A percentile compares a stretch with the other conserved stretches of the same genome.
Conservation (phyloP, 257 asterid genomes). For the Linaria vulgaris region DNA sequence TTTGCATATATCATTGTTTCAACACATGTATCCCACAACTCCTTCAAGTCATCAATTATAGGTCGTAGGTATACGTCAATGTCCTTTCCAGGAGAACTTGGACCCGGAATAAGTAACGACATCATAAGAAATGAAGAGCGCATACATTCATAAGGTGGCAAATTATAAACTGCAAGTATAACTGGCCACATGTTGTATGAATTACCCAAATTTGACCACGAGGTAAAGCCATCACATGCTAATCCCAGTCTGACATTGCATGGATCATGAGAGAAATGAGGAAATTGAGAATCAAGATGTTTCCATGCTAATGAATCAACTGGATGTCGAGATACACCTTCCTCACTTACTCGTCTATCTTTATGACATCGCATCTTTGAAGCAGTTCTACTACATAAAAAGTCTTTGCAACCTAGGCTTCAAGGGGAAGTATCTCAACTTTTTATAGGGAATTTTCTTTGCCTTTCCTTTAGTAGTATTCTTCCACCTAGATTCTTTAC, state of each 20-base stretch:
- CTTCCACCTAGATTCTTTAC: not conserved
- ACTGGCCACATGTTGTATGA: constrained; percentile 4
- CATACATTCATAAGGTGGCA: not conserved
- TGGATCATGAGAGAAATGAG: not conserved
- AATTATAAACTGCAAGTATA: not conserved
- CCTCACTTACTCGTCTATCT: not conserved
- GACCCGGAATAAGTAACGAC: not conserved
- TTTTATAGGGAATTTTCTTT: not conserved
- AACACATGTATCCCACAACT: not conserved
- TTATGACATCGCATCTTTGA: not conserved
- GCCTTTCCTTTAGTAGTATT: not conserved
- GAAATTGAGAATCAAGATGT: too few species aligned
- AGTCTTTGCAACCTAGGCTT: not conserved
- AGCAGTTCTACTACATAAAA: not conserved
- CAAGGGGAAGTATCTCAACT: not conserved
- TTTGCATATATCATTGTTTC: not conserved
- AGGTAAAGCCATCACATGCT: constrained; percentile 15
- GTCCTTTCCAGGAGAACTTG: too few species aligned
- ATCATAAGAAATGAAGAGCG: not conserved
- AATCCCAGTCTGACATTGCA: constrained; percentile 1
- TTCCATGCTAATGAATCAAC: not conserved
- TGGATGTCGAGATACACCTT: not conserved
- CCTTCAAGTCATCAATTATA: not conserved
- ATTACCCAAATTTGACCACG: constrained; percentile 7
- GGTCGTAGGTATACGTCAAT: too few species aligned